A percentile compares a stretch with the other conserved stretches of the same genome.
Evolutionary conservation across 257 asterid species (phyloP).

Genomic region (Salvia rosmarinus): DNA sequence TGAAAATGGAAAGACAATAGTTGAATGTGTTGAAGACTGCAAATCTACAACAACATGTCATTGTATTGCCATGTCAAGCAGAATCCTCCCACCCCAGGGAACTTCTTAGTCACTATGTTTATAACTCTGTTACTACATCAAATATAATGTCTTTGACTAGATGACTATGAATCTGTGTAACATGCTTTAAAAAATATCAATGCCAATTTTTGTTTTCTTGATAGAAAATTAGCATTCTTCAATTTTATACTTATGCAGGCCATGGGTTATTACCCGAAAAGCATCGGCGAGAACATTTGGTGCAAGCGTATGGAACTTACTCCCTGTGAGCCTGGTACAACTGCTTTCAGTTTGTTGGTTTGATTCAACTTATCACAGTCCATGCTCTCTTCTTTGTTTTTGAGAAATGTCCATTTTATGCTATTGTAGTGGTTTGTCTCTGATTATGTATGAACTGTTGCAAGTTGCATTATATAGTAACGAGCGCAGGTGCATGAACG

Average conservation of each 20-base stretch:
- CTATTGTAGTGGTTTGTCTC: neutral
- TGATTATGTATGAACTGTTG: neutral
- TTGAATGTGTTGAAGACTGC: neutral
- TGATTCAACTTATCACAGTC: constrained; percentile 3
- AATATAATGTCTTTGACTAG: neutral
- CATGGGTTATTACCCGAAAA: constrained; percentile 42
- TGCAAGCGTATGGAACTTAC: constrained; percentile 27
- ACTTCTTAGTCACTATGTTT: neutral
- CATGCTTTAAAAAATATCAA: neutral
- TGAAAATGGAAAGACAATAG: neutral
- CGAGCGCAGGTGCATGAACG: neutral
- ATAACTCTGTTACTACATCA: neutral
- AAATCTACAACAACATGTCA: neutral
- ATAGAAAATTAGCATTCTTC: constrained; percentile 12
- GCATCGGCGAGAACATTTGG: constrained; percentile 6
- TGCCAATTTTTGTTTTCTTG: constrained; percentile 10
- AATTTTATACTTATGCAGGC: constrained; percentile 47
- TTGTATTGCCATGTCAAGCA: neutral
- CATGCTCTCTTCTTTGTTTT: neutral
- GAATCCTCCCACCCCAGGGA: neutral
- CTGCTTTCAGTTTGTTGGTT: constrained; percentile 21
- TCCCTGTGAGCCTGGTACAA: constrained; percentile 27
- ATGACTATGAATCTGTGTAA: constrained; percentile 15
- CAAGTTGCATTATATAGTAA: constrained; percentile 6
- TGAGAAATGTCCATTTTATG: neutral